Conservation (phyloP, 352 stramenopile genomes). For the Pythium grandisporangium region DNA sequence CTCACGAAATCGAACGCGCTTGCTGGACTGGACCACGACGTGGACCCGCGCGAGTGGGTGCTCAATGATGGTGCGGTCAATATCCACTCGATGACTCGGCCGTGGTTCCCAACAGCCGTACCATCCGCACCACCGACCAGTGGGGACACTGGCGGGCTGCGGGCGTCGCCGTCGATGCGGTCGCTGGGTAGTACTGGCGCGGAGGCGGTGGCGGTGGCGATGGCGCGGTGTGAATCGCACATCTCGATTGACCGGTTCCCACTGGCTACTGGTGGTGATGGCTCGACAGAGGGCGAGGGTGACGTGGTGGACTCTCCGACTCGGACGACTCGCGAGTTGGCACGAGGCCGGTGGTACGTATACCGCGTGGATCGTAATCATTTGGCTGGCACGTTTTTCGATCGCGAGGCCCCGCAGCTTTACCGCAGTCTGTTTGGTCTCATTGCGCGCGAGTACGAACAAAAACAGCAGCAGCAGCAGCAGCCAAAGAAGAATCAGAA, state of each 20-base stretch:
- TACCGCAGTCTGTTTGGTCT: conserved; percentile 11
- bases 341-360: conserved; percentile 12
- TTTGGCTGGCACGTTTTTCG: conserved; percentile 14
- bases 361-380: conserved; percentile 15
- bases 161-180: not conserved
- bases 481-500: not conserved
- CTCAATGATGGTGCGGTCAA: conserved; percentile 68
- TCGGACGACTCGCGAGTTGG: not conserved
- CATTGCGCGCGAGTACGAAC: conserved; percentile 13
- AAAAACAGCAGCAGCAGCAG: not conserved
- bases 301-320: not conserved
- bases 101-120: not conserved
- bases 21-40: too few relatives aligned
- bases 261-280: not conserved
- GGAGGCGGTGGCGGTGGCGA: not conserved
- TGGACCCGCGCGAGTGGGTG: conserved; percentile 39
- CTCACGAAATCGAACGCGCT: too few relatives aligned
- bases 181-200: not conserved
- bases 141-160: not conserved
- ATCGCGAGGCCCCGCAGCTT: conserved; percentile 8
- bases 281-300: not conserved
- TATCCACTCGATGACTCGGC: conserved; percentile 48
- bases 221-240: too few relatives aligned
- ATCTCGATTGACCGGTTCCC: too few relatives aligned
- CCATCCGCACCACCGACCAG: not conserved